These are phyloP conservation scores for Tilletia caries DNA, from an alignment of 1,284 basidiomycete genomes.

Conservation along the genomic window DNA sequence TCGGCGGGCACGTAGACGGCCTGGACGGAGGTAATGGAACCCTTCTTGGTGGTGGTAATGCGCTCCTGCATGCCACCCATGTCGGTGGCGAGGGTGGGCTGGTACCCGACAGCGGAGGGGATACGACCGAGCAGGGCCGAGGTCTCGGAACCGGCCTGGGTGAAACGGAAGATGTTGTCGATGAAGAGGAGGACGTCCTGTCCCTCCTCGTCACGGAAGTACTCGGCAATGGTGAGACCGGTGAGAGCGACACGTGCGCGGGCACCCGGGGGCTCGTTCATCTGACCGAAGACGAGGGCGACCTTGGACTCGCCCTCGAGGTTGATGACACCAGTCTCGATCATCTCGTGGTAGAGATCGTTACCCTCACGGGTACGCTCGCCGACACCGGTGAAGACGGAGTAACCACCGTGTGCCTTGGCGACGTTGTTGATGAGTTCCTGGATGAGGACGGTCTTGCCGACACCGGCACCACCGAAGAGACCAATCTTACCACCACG, in stretches of 20 bases:
- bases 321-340: constrained; percentile 99
- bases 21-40: constrained; percentile 98
- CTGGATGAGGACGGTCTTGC: constrained; percentile 98
- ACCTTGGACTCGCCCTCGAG: constrained; percentile 94
- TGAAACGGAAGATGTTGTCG: constrained; percentile 93
- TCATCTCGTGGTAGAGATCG: constrained; percentile 99
- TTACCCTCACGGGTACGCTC: constrained; percentile 99
- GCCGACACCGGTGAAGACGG: constrained; percentile 98
- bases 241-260: constrained; percentile 99
- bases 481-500: constrained; percentile 99
- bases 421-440: constrained; percentile 99
- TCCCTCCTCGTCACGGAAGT: constrained; percentile 99
- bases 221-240: constrained; percentile 97
- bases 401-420: constrained; percentile 99
- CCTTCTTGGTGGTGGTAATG: constrained; percentile 99
- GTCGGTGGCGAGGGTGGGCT: constrained; percentile 97
- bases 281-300: constrained; percentile 99
- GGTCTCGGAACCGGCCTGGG: constrained; percentile 99
- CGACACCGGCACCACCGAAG: constrained; percentile 99
- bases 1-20: constrained; percentile 99
- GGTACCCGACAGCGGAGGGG: constrained; percentile 99
- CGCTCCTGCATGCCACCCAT: constrained; percentile 99
- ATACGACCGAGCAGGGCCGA: constrained; percentile 99
- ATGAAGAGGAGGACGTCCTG: constrained; percentile 99
- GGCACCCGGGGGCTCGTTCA: constrained; percentile 99